Conservation (phyloP, 768 basidiomycete genomes). For the Dictyophora rubrovolvata region DNA sequence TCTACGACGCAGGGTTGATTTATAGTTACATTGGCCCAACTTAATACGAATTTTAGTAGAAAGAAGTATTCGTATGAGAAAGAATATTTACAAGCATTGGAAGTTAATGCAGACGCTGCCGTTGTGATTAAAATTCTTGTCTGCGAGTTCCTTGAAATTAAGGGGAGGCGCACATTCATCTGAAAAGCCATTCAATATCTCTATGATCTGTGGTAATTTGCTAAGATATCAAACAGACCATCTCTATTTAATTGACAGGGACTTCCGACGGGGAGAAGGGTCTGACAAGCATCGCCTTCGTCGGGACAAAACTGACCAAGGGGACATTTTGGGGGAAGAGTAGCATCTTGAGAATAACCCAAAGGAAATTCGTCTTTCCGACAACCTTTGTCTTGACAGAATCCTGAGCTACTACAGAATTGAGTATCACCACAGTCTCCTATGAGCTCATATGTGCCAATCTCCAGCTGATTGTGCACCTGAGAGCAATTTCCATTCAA, state of each 20-base stretch:
- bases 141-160: constrained; percentile 47
- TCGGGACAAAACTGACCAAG: constrained; percentile 72
- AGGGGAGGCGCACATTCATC: constrained; percentile 71
- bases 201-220: not conserved
- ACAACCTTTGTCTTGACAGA: constrained; percentile 58
- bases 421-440: constrained; percentile 64
- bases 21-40: constrained; percentile 71
- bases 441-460: constrained; percentile 71
- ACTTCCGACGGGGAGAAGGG: constrained; percentile 47
- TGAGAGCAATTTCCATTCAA: constrained; percentile 2
- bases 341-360: constrained; percentile 37
- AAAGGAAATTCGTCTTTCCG: constrained; percentile 71
- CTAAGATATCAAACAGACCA: constrained; percentile 37
- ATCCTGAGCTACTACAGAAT: constrained; percentile 45
- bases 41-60: constrained; percentile 19
- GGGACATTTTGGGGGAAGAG: constrained; percentile 52
- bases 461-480: constrained; percentile 54
- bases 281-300: constrained; percentile 62
- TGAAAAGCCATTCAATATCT: constrained; percentile 23
- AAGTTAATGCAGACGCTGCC: constrained; percentile 79
- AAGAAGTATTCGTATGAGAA: not conserved
- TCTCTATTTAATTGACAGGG: constrained; percentile 81
- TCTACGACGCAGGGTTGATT: constrained; percentile 58
- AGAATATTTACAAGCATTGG: constrained; percentile 56
- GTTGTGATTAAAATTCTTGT: constrained; percentile 62